Conservation (phyloP, 2,329 filamentous ascomycete genomes). For the Phialemoniopsis sp. region DNA sequence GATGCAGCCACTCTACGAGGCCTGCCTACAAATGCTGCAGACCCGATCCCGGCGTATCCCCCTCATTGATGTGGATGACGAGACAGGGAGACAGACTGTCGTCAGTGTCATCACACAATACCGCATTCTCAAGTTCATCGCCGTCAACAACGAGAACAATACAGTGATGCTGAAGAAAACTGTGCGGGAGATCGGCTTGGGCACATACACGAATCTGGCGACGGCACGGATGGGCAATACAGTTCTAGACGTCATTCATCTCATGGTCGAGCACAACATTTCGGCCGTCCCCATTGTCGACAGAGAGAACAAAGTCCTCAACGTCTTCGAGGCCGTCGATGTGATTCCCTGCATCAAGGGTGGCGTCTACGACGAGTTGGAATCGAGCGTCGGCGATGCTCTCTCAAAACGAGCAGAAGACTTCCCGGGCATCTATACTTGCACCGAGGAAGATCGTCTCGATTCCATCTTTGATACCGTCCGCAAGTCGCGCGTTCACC, state of each 20-base stretch:
- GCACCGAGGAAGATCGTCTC: slow-evolving; percentile 83
- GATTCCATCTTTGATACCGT: slow-evolving; percentile 97
- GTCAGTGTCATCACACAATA: slow-evolving; percentile 98
- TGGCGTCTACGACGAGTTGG: slow-evolving; percentile 85
- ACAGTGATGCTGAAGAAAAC: slow-evolving; percentile 87
- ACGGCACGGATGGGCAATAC: slow-evolving; percentile 86
- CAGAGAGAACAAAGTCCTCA: slow-evolving; percentile 70
- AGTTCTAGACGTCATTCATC: slow-evolving; percentile 90
- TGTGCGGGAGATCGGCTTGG: slow-evolving; percentile 77
- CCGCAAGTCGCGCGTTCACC: slow-evolving; percentile 88
- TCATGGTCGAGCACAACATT: slow-evolving; percentile 89
- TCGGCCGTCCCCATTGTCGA: slow-evolving; percentile 93
- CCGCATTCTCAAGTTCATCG: slow-evolving; percentile 96
- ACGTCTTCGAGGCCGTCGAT: slow-evolving; percentile 97
- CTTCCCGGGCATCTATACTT: slow-evolving; percentile 95
- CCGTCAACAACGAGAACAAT: slow-evolving; percentile 82
- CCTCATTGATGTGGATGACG: slow-evolving; percentile 87
- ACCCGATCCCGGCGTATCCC: slow-evolving; percentile 92
- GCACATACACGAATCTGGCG: slow-evolving; percentile 76
- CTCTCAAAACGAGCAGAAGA: slow-evolving; percentile 83
- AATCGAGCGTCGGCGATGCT: slow-evolving; percentile 82
- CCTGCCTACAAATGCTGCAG: slow-evolving; percentile 88
- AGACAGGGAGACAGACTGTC: slow-evolving; percentile 87
- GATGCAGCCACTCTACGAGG: slow-evolving; percentile 86
- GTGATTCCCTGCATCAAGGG: slow-evolving; percentile 95